Evolutionary conservation across 2,329 filamentous ascomycete genomes (phyloP), one percentile per base, ranked within the genome.

Genomic region (Elsinoe perseae): DNA sequence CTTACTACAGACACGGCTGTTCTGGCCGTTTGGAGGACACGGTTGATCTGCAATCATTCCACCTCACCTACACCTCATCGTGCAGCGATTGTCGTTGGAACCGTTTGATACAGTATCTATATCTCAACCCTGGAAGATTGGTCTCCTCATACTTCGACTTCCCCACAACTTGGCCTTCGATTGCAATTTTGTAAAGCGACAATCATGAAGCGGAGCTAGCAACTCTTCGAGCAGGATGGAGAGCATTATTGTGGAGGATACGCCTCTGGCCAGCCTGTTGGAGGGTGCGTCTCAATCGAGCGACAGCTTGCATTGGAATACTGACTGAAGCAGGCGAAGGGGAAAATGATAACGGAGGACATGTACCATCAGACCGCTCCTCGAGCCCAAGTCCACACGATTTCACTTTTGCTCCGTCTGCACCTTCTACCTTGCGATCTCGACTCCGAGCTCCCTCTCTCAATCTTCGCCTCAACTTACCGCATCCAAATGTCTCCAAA

Each of bases 201-300:
- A 20, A 16, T 21, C 16, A 56, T 56, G 53, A 46, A 38, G 28
- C 40, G 4, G 27, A 38, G 53, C 7, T 56, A 56, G 28, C 18
- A 32, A 16, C n/a, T 16, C 40, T 23, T 32, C 8, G 3, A 12
- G 23, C 53, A 25, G 63, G 70, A 93, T 96, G 91, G 91, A 95
- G 80, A 83, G 87, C 67, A 79, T 95, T 65, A 83, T 95, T 64
- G 87, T 87, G 73, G 83, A 93, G 74, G 84, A 90, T 74, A 87
- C 88, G 69, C 91, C 91, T 65, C 79, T 96, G 73, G 90, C 89
- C 69, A 84, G 87, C 67, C 93, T 93, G 75, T 83, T 96, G 64
- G 85, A 91, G 82, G 90, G 91, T 93, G 73, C 66, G 77, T 12
- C 20, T 18, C 34, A 36, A 14, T 44, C 8, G 23, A 40, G 25